Evolutionary conservation across 768 basidiomycete species (phyloP).

Genomic region (Artomyces pyxidatus): DNA sequence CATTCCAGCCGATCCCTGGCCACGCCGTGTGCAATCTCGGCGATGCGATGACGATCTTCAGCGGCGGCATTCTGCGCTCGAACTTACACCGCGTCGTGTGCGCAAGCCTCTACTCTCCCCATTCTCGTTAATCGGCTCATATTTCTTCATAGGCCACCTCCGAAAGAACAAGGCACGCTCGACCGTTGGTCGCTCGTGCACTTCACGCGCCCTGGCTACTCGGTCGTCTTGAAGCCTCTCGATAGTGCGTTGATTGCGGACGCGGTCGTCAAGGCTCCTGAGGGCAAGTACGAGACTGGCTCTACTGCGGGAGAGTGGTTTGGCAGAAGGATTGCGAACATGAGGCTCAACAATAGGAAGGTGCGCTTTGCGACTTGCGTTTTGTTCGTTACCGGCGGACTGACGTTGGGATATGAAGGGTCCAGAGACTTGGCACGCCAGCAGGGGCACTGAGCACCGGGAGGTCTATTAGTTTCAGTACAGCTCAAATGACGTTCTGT

Average conservation of each 20-base stretch:
- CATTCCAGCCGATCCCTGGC: conserved; percentile 24
- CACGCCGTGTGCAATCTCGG: conserved; percentile 27
- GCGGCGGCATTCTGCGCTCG: conserved; percentile 24
- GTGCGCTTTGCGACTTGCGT: neutral
- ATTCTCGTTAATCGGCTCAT: neutral
- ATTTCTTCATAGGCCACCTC: conserved; percentile 33
- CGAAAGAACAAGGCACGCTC: conserved; percentile 41
- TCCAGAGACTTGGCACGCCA: conserved; percentile 10
- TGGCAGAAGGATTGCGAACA: neutral
- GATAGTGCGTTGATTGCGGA: neutral
- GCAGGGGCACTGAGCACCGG: conserved; percentile 9
- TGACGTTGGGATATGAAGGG: neutral
- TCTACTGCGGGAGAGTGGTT: conserved; percentile 1
- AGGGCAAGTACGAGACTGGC: neutral
- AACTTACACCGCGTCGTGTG: conserved; percentile 25
- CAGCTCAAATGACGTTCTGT: too few species aligned
- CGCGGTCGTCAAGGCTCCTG: neutral
- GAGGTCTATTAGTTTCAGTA: neutral
- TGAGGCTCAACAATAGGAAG: neutral
- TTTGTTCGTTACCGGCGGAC: too few species aligned
- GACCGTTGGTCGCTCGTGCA: conserved; percentile 59
- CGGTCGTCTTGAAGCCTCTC: neutral
- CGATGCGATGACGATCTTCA: conserved; percentile 25
- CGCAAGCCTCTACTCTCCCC: neutral
- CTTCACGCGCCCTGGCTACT: neutral